Conservation (phyloP, 306 rosid genomes). For the Citrullus mucosospermus region DNA sequence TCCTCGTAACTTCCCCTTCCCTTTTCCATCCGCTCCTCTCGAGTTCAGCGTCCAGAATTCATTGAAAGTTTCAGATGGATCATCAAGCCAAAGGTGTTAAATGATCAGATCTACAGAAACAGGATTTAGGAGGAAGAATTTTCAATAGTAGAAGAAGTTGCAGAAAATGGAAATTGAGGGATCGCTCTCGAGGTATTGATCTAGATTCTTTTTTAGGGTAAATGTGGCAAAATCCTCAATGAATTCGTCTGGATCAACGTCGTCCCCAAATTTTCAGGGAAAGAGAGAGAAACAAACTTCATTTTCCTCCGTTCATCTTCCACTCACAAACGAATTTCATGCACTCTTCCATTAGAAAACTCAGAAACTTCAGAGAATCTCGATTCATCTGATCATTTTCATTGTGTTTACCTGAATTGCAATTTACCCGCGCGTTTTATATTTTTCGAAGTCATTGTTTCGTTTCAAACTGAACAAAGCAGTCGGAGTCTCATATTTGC, state of each 20-base stretch:
- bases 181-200: not conserved
- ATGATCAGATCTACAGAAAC: not conserved
- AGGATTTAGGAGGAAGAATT: not conserved
- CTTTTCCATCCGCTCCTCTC: not conserved
- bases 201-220: not conserved
- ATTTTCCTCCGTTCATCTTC: not conserved
- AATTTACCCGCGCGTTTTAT: not conserved
- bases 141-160: not conserved
- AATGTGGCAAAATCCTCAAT: not conserved
- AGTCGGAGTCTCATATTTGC: not conserved
- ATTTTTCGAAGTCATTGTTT: not conserved
- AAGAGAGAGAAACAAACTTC: not conserved
- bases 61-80: not conserved
- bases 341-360: not conserved
- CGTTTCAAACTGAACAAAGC: not conserved
- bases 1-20: not conserved
- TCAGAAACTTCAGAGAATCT: not conserved
- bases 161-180: not conserved
- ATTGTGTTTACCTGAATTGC: not conserved
- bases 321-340: not conserved
- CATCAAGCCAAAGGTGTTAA: not conserved
- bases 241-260: not conserved
- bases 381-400: not conserved
- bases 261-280: slow-evolving; percentile 1
- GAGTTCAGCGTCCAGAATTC: not conserved